Base-by-base conservation (phyloP, 2,329 filamentous ascomycete species). In the Aureobasidium sp. region DNA sequence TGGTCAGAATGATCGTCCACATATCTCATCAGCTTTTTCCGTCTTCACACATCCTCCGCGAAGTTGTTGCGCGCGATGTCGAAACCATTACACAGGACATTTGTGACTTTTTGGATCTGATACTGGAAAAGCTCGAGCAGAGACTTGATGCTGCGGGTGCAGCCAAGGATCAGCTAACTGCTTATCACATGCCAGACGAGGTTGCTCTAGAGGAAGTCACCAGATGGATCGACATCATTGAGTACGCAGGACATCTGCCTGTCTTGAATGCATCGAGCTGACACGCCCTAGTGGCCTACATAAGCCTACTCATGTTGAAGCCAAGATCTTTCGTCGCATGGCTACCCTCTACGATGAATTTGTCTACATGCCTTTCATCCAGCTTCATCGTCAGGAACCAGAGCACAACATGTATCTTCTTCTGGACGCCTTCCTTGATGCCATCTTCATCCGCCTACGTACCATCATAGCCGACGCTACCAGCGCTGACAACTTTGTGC, bases 371-470 rank as follows among this genome's bases (percentile, higher is more conserved):
- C 58, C 57, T 5, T 64, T 64, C n/a, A 25, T 64, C 1, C 29
- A 62, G 20, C 49, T 62, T 5, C 62, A 62, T 49, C 57, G 58
- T 15, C 45, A 41, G 17, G 57, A 61, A 25, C 62, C 62, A 14
- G 48, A 48, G 6, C 62, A 64, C 58, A 64, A 64, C 62, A 64
- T 64, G 57, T 62, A 52, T 39, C 22, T 34, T 29, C 58, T 64
- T 7, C 62, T 64, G 14, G 58, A 64, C 31, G 9, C 27, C 25
- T 52, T 29, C 6, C 51, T 64, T 25, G 52, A 42, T 8, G 34
- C 45, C n/a, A 31, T 64, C 49, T 62, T 29, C 27, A 25, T 58
- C 3, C 61, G 41, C 37, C 53, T 58, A 8, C 61, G 45, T 15
- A 17, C 34, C 25, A 53, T 53, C 49, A 22, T 52, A 9, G 12